These are phyloP conservation scores for Daldinia grandis DNA, from an alignment of 495 filamentous ascomycete genomes.

Conservation along the genomic window DNA sequence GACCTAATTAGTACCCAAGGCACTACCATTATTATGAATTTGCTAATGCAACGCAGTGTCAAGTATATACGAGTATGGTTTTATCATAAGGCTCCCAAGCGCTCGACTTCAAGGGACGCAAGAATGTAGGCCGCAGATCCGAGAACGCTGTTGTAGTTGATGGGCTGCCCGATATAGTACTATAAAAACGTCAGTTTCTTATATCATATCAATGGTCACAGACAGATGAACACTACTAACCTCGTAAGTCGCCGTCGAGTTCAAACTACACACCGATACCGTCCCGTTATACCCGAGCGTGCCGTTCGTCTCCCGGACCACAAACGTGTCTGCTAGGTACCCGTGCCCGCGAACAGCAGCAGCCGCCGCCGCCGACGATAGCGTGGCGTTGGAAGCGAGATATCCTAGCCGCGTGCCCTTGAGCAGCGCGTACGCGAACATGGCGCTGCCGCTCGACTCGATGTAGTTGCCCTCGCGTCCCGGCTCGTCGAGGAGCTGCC, in stretches of 20 bases:
- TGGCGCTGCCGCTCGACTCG: conserved; percentile 66
- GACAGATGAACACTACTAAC: conserved; percentile 40
- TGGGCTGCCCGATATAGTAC: conserved; percentile 55
- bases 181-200: conserved; percentile 32
- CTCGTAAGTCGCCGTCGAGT: conserved; percentile 56
- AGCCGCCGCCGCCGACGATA: conserved; percentile 34
- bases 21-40: not conserved
- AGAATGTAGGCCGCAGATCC: conserved; percentile 55
- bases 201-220: not conserved
- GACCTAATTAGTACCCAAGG: too few relatives aligned
- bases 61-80: not conserved
- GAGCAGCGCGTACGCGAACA: conserved; percentile 66
- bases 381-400: conserved; percentile 35
- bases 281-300: conserved; percentile 56
- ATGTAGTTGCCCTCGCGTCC: conserved; percentile 64
- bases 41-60: not conserved
- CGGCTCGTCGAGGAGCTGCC: conserved; percentile 62
- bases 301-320: conserved; percentile 51
- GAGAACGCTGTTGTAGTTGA: conserved; percentile 56
- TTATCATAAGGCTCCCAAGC: conserved; percentile 2
- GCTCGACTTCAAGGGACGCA: conserved; percentile 55
- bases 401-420: conserved; percentile 63
- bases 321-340: conserved; percentile 53
- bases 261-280: conserved; percentile 59
- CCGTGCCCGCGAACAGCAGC: conserved; percentile 49